Evolutionary conservation across 768 basidiomycete genomes (phyloP).

Genomic region (Panellus pusillus): DNA sequence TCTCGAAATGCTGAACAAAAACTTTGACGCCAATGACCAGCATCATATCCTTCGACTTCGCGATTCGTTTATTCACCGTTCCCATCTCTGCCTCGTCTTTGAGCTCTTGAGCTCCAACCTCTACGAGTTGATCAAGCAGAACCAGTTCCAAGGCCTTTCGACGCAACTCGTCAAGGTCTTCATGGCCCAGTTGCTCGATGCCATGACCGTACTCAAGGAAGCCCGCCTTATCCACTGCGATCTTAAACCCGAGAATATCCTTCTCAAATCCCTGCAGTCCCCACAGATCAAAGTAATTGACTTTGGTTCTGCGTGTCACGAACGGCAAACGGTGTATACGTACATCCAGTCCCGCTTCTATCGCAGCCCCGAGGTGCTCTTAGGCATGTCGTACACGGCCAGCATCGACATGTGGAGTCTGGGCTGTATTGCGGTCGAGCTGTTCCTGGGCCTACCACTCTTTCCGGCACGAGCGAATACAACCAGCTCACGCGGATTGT

Average conservation of each 20-base stretch:
- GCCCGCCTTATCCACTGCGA: slow-evolving; percentile 97
- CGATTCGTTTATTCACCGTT: slow-evolving; percentile 96
- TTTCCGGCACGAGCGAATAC: slow-evolving; percentile 99
- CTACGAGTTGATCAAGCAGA: slow-evolving; percentile 99
- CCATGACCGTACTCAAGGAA: slow-evolving; percentile 90
- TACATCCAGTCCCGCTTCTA: slow-evolving; percentile 99
- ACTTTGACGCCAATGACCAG: slow-evolving; percentile 90
- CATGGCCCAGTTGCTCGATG: slow-evolving; percentile 92
- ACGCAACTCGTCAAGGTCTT: slow-evolving; percentile 99
- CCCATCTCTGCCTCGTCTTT: slow-evolving; percentile 96
- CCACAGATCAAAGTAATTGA: slow-evolving; percentile 99
- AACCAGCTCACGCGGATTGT: slow-evolving; percentile 97
- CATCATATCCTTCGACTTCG: slow-evolving; percentile 95
- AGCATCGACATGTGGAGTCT: slow-evolving; percentile 99
- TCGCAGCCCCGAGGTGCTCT: slow-evolving; percentile 93
- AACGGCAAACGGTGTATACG: slow-evolving; percentile 99
- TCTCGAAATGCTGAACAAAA: slow-evolving; percentile 91
- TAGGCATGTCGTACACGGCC: slow-evolving; percentile 92
- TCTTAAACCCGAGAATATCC: slow-evolving; percentile 97
- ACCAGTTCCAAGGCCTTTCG: slow-evolving; percentile 96
- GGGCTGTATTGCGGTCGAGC: slow-evolving; percentile 97
- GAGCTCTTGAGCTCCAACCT: slow-evolving; percentile 96
- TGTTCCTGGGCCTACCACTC: slow-evolving; percentile 92
- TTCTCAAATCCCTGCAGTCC: slow-evolving; percentile 96
- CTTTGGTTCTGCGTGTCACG: slow-evolving; percentile 98